Conservation (phyloP, 2,329 filamentous ascomycete genomes). For the Alternaria solani region DNA sequence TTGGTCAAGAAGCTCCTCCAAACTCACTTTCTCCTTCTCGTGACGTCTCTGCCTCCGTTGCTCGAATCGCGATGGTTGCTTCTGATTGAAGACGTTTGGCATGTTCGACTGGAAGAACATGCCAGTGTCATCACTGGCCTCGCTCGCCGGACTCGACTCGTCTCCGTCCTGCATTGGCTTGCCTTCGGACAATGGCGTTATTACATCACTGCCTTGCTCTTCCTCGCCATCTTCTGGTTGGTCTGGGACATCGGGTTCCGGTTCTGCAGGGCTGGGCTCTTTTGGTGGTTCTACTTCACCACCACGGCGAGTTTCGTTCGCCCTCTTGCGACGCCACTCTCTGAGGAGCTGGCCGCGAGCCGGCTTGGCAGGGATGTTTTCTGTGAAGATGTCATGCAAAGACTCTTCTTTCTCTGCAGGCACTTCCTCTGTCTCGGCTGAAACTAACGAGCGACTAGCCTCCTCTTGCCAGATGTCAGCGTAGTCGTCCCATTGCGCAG, state of each 20-base stretch:
- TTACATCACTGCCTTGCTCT: constrained; percentile 24
- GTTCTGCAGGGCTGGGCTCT: constrained; percentile 10
- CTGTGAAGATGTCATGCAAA: constrained; percentile 47
- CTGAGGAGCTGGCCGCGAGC: constrained; percentile 52
- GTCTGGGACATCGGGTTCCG: constrained; percentile 9
- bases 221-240: constrained; percentile 16
- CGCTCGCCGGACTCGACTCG: constrained; percentile 28
- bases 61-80: constrained; percentile 26
- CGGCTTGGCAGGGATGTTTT: constrained; percentile 41
- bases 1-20: constrained; percentile 42
- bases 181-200: constrained; percentile 10
- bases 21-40: constrained; percentile 39
- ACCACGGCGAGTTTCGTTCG: constrained; percentile 49
- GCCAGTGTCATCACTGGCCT: constrained; percentile 47
- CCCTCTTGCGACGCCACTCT: constrained; percentile 54
- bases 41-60: constrained; percentile 30
- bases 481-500: constrained; percentile 25
- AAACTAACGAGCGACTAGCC: constrained; percentile 50
- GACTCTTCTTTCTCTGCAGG: constrained; percentile 24
- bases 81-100: constrained; percentile 37
- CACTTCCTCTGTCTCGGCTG: constrained; percentile 28
- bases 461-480: constrained; percentile 60
- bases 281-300: constrained; percentile 46
- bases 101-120: constrained; percentile 49
- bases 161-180: constrained; percentile 23